Evolutionary conservation across 2,329 filamentous ascomycete genomes (phyloP), one percentile per base, ranked within the genome.

Genomic region (Dendrostoma leiphaemia): DNA sequence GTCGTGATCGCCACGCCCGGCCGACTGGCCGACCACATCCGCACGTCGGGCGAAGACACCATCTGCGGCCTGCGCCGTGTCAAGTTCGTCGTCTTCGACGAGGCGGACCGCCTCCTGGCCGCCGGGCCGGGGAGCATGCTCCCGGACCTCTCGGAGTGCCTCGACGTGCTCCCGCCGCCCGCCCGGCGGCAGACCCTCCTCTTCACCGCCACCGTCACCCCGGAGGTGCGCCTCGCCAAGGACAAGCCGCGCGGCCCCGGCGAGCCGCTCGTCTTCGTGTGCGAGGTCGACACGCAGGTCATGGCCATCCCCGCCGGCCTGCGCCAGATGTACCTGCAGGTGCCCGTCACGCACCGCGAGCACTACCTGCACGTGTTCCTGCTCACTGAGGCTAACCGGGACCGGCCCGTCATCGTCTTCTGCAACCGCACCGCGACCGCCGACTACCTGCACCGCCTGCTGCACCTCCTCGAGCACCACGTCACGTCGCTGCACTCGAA

Each of bases 1-100:
- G 76, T 99, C 48, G 89, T 99, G 41, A 94, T 99, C 66, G 92
- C 94, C 23, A 99, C 94, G 0, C 94, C 94, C 3, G 92, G 94
- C 17, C 84, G 94, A 38, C 78, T 99, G 21, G 94, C 94, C 17
- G 93, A 99, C 68, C 94, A 99, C 69, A 92, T 99, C 66, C 84
- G 86, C 35, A 92, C 85, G 1, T 97, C 93, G 15, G 94, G 94
- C 40, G 85, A 92, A 65, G 94, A 99, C 67, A 97, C 93, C 0
- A 83, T 95, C 56, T 85, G 85, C 56, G 92, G 91, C 1, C 76
- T 99, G 43, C 81, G 85, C 17, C 83, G 92, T 48, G 88, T 91
- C 24, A 85, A 84, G 54, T 92, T 90, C 69, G 89, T 97, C 3
- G 91, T 99, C 7, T 86, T 99, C 38, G 94, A 99, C 67, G 94